phyloP scores from a whole-genome alignment of 768 basidiomycete species.

The Boletus rubescentipes region DNA sequence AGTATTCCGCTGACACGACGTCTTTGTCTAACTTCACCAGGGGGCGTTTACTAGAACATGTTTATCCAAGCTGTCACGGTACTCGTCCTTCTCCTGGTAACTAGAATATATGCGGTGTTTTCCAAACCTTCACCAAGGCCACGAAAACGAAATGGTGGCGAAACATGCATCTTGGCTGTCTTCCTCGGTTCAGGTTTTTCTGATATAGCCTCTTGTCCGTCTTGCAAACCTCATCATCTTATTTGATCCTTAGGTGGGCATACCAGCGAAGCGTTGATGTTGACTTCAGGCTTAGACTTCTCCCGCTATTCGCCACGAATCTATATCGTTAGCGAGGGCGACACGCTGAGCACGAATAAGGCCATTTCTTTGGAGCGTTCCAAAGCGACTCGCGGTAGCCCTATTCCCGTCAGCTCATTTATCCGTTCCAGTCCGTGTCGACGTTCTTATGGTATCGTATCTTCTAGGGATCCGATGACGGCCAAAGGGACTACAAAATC shows the following conservation, averaged over 20 bases:
- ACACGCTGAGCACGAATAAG: constrained; percentile 73
- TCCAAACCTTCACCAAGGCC: constrained; percentile 10
- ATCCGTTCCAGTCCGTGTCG: not conserved
- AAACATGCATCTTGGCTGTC: constrained; percentile 61
- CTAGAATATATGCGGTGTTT: constrained; percentile 21
- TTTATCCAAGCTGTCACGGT: constrained; percentile 4
- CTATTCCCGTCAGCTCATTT: constrained; percentile 16
- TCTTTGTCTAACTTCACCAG: not conserved
- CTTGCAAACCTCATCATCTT: constrained; percentile 5
- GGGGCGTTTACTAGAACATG: constrained; percentile 9
- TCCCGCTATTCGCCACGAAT: constrained; percentile 70
- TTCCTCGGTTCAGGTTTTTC: constrained; percentile 90
- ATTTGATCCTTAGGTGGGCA: constrained; percentile 72
- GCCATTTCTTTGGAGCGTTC: constrained; percentile 60
- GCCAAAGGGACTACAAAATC: constrained; percentile 42
- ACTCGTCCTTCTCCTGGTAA: constrained; percentile 15
- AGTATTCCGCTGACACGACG: not conserved
- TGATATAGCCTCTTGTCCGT: not conserved
- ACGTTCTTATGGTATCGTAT: constrained; percentile 6
- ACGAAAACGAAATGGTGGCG: constrained; percentile 10
- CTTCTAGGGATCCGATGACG: constrained; percentile 3
- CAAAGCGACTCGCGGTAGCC: constrained; percentile 8
- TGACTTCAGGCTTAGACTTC: constrained; percentile 73
- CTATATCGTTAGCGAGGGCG: constrained; percentile 83
- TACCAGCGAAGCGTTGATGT: constrained; percentile 79